A percentile compares a stretch with the other conserved stretches of the same genome.
Conservation (phyloP, 2,329 filamentous ascomycete species). For the Trichoderma semiorbis region DNA sequence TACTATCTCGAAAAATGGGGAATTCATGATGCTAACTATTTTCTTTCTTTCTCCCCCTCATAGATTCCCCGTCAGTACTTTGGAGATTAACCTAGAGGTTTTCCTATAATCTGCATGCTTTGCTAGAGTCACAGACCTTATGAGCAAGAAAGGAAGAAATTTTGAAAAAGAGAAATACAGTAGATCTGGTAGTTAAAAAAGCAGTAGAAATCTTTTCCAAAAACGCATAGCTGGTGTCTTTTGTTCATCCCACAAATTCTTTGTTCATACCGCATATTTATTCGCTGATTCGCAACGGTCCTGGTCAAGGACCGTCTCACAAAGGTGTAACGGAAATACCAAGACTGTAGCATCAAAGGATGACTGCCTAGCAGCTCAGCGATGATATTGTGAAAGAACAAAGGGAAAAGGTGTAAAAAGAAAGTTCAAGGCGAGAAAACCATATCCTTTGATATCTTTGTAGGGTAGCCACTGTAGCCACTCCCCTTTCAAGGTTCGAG, state of each 20-base stretch:
- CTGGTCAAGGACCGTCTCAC: not conserved
- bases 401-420: not conserved
- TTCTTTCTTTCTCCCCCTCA: not conserved
- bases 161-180: slow-evolving; percentile 23
- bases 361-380: not conserved
- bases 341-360: not conserved
- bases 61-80: slow-evolving; percentile 84
- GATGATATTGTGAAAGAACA: not conserved
- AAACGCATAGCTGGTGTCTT: not conserved
- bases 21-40: not conserved
- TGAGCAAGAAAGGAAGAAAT: slow-evolving; percentile 19
- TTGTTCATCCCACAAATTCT: not conserved
- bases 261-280: no score
- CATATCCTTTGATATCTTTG: not conserved
- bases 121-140: not conserved
- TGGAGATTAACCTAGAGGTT: slow-evolving; percentile 92
- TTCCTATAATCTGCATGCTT: slow-evolving; percentile 62
- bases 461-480: not conserved
- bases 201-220: not conserved
- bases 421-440: not conserved
- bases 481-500: no score
- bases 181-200: slow-evolving; percentile 13
- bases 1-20: not conserved
- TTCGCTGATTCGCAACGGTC: not conserved
- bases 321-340: not conserved